These are phyloP conservation scores for Vigna trinervia DNA, from an alignment of 306 rosid genomes.

Conservation along the genomic window DNA sequence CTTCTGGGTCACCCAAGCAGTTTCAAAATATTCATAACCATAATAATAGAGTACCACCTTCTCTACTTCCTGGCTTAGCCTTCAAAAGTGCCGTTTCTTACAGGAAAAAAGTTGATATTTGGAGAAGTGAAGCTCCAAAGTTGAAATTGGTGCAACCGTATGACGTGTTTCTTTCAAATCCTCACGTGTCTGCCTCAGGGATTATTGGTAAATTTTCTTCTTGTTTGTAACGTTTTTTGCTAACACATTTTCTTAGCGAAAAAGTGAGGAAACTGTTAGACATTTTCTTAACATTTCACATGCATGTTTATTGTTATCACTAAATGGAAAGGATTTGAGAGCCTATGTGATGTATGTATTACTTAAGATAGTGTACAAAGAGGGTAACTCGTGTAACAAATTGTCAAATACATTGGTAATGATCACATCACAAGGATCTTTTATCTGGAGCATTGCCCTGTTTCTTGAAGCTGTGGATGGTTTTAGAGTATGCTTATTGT, in stretches of 20 bases:
- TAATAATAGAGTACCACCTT: conserved; percentile 49
- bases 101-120: conserved; percentile 64
- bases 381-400: not conserved
- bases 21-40: conserved; percentile 52
- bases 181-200: conserved; percentile 77
- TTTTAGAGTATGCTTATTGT: conserved; percentile 29
- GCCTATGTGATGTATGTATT: conserved; percentile 1
- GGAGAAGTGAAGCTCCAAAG: conserved; percentile 77
- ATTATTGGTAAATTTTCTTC: conserved; percentile 64
- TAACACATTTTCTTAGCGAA: conserved; percentile 19
- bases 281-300: conserved; percentile 6
- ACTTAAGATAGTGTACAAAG: conserved; percentile 3
- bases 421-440: conserved; percentile 7
- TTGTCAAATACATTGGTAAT: not conserved
- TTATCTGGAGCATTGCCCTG: conserved; percentile 10
- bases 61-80: conserved; percentile 81
- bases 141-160: conserved; percentile 72
- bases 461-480: conserved; percentile 11
- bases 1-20: conserved; percentile 63
- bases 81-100: conserved; percentile 72
- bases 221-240: conserved; percentile 18
- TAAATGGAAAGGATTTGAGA: conserved; percentile 6
- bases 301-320: conserved; percentile 4
- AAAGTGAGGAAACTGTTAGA: conserved; percentile 31
- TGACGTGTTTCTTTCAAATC: conserved; percentile 82